These are phyloP conservation scores for Thermochaetoides thermophila DNA, from an alignment of 495 filamentous ascomycete species.

Conservation along the genomic window DNA sequence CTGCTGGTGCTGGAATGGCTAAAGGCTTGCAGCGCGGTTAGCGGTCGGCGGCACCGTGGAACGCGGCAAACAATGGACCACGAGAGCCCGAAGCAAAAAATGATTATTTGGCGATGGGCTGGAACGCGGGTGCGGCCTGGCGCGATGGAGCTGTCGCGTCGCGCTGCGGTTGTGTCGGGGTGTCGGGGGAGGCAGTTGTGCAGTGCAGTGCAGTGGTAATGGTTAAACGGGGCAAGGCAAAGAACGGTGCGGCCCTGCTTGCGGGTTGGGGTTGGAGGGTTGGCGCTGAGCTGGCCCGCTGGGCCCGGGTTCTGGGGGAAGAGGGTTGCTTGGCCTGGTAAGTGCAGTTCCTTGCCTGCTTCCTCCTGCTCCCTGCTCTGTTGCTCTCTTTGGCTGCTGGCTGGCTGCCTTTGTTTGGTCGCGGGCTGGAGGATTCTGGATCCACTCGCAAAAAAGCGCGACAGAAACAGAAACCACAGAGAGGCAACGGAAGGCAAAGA, in stretches of 20 bases:
- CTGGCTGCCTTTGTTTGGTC: conserved; percentile 9
- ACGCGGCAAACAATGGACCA: conserved; percentile 22
- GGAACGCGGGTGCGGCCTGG: conserved; percentile 29
- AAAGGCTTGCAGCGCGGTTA: conserved; percentile 28
- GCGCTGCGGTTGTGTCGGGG: conserved; percentile 24
- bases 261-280: conserved; percentile 13
- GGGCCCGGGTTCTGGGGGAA: conserved; percentile 6
- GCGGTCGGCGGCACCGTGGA: no score
- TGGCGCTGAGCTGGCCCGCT: conserved; percentile 8
- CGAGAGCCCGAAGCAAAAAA: conserved; percentile 17
- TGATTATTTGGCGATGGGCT: conserved; percentile 23
- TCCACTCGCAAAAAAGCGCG: conserved; percentile 7
- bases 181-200: conserved; percentile 15
- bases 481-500: background rate
- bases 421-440: conserved; percentile 5
- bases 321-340: no score
- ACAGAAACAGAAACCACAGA: background rate
- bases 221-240: conserved; percentile 20
- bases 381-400: no score
- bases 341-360: no score
- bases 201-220: no score
- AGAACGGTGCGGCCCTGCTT: no score
- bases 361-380: no score
- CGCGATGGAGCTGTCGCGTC: conserved; percentile 42
- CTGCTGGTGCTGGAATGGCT: no score